Evolutionary conservation across 169 alveolate genomes (phyloP), one percentile per base, ranked within the genome.

Genomic region (Cryptosporidium felis): DNA sequence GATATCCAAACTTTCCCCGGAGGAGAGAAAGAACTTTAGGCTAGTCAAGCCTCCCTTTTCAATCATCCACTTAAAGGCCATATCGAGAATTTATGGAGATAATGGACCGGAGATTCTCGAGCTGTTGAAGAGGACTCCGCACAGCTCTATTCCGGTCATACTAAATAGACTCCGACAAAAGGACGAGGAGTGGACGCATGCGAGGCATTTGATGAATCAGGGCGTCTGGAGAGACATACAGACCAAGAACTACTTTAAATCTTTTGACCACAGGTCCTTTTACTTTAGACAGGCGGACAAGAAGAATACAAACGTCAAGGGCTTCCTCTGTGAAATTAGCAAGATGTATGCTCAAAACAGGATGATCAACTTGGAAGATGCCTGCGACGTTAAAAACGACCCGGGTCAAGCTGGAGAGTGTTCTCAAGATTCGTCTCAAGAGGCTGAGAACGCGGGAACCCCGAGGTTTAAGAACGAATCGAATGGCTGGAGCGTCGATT

Each of bases 211-310:
- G 44, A 93, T 90, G 49, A 88, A 66, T 47, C 90, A 91, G 46
- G 91, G 89, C 38, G 80, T 46, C 41, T 92, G 93, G 91, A 88
- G 89, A 67, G 90, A 92, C 18, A 90, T 88, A 34, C 91, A 92
- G 34, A 93, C 91, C 49, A 94, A 92, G 80, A 89, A 91, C 51
- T 94, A 91, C 89, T 60, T 59, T 8, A 94, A 94, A 62, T 88
- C 94, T 44, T 89, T 94, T 44, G 96, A 94, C 82, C 95, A 94
- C 59, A 61, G 94, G 26, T 79, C 92, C 40, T 94, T 92, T 88
- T 91, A 92, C 61, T 94, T 92, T 56, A 92, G 92, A 80, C 89
- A 89, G 42, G 88, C 91, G 61, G 95, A 92, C 56, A 94, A 92
- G 88, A 94, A 80, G 80, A 89, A 90, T 40, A 90, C 91, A 34